phyloP scores from a whole-genome alignment of 768 basidiomycete species.

The Paxillus ammoniavirescens region DNA sequence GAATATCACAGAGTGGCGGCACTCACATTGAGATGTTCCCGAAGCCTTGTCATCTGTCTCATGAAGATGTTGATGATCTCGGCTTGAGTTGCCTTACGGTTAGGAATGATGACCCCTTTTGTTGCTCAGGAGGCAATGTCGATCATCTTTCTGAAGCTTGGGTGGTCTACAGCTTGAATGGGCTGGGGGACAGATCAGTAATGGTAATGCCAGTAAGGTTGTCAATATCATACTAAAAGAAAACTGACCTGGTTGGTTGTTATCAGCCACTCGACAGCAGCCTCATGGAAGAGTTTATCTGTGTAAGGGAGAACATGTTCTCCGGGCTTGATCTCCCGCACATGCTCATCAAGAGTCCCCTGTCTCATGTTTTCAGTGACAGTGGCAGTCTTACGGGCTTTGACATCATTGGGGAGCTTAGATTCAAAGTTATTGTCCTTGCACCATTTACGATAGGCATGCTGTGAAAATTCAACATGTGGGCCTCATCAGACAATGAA shows the following conservation, averaged over 20 bases:
- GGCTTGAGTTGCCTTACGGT: too few species aligned
- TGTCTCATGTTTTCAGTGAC: slow-evolving; percentile 6
- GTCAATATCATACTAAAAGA: background rate
- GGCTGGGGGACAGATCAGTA: slow-evolving; percentile 16
- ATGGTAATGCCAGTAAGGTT: background rate
- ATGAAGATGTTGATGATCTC: too few species aligned
- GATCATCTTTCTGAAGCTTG: slow-evolving; percentile 36
- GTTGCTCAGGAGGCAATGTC: slow-evolving; percentile 33
- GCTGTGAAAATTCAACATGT: slow-evolving; percentile 1
- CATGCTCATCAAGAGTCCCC: slow-evolving; percentile 26
- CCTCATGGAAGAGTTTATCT: slow-evolving; percentile 30
- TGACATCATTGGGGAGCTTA: slow-evolving; percentile 26
- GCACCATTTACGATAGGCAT: slow-evolving; percentile 28
- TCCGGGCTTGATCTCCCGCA: slow-evolving; percentile 13
- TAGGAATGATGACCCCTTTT: too few species aligned
- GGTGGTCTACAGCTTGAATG: slow-evolving; percentile 34
- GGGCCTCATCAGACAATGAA: background rate
- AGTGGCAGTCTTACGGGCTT: slow-evolving; percentile 13
- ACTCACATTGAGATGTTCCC: too few species aligned
- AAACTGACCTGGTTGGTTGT: slow-evolving; percentile 37
- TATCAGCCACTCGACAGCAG: slow-evolving; percentile 37
- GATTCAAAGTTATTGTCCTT: slow-evolving; percentile 26
- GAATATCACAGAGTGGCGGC: too few species aligned
- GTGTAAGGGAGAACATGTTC: slow-evolving; percentile 28
- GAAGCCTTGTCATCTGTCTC: too few species aligned